Percentiles rank a stretch among this genome's conserved stretches.
These are phyloP conservation scores for Wickerhamiella kurtzmanii DNA, from an alignment of 805 yeast genomes.

Conservation along the genomic window DNA sequence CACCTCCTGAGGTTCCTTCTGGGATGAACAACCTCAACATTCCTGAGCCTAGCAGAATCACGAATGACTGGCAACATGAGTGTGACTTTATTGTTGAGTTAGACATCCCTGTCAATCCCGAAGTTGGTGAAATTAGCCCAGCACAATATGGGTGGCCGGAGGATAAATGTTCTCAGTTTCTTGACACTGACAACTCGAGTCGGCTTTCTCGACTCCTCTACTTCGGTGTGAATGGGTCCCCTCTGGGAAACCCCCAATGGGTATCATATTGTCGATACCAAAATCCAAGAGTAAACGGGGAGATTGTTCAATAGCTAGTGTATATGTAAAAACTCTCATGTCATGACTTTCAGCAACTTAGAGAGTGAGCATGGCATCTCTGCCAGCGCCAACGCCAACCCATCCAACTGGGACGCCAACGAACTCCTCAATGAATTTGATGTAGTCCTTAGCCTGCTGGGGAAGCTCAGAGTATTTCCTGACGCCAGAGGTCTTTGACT, in stretches of 20 bases:
- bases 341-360: not conserved
- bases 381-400: slow-evolving; percentile 98
- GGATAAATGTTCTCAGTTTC: slow-evolving; percentile 16
- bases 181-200: slow-evolving; percentile 17
- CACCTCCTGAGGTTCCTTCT: slow-evolving; percentile 34
- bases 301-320: not conserved
- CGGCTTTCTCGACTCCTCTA: slow-evolving; percentile 22
- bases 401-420: slow-evolving; percentile 77
- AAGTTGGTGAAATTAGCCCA: slow-evolving; percentile 31
- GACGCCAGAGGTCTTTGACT: slow-evolving; percentile 62
- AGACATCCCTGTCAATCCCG: slow-evolving; percentile 33
- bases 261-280: not conserved
- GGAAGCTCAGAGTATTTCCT: slow-evolving; percentile 69
- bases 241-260: slow-evolving; percentile 6
- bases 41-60: slow-evolving; percentile 48
- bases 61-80: slow-evolving; percentile 25
- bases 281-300: not conserved
- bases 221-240: slow-evolving; percentile 5
- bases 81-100: slow-evolving; percentile 70
- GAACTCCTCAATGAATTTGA: slow-evolving; percentile 74
- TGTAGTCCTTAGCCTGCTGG: slow-evolving; percentile 69
- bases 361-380: slow-evolving; percentile 71
- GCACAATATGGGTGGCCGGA: slow-evolving; percentile 15
- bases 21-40: slow-evolving; percentile 66
- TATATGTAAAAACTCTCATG: not conserved